Percentiles rank a stretch among this genome's conserved stretches.
These are phyloP conservation scores for Mariannaea elegans DNA, from an alignment of 2,329 filamentous ascomycete species.

Conservation along the genomic window DNA sequence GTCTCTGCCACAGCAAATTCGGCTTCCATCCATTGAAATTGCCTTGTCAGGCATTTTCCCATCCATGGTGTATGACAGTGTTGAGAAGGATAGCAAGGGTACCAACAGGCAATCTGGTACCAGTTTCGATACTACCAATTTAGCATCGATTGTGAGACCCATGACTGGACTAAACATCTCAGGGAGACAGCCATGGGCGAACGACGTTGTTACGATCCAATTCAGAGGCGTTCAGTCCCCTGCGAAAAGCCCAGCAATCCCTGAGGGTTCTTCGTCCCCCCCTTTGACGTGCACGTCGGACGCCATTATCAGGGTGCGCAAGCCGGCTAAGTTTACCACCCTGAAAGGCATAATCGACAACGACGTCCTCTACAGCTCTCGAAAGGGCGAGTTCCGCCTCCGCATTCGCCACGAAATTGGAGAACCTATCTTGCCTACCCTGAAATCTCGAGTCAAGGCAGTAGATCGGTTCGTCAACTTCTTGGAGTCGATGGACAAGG, in stretches of 20 bases:
- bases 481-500: conserved; percentile 69
- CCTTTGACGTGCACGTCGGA: conserved; percentile 55
- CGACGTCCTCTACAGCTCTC: conserved; percentile 69
- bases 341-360: conserved; percentile 64
- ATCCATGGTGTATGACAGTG: conserved; percentile 42
- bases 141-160: conserved; percentile 35
- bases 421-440: conserved; percentile 64
- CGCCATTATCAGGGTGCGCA: conserved; percentile 63
- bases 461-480: conserved; percentile 77
- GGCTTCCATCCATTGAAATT: conserved; percentile 58
- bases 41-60: conserved; percentile 58
- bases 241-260: conserved; percentile 21
- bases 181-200: conserved; percentile 61
- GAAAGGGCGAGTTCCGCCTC: conserved; percentile 70
- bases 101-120: conserved; percentile 10
- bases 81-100: conserved; percentile 27
- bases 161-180: conserved; percentile 28
- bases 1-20: conserved; percentile 53
- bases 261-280: conserved; percentile 15
- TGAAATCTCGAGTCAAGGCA: conserved; percentile 68
- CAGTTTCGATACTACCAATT: conserved; percentile 27
- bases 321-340: conserved; percentile 63
- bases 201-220: conserved; percentile 66
- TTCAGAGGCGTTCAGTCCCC: conserved; percentile 57
- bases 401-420: conserved; percentile 67